Base-by-base conservation (phyloP, 352 stramenopile genomes). In the Pythium guiyangense region DNA sequence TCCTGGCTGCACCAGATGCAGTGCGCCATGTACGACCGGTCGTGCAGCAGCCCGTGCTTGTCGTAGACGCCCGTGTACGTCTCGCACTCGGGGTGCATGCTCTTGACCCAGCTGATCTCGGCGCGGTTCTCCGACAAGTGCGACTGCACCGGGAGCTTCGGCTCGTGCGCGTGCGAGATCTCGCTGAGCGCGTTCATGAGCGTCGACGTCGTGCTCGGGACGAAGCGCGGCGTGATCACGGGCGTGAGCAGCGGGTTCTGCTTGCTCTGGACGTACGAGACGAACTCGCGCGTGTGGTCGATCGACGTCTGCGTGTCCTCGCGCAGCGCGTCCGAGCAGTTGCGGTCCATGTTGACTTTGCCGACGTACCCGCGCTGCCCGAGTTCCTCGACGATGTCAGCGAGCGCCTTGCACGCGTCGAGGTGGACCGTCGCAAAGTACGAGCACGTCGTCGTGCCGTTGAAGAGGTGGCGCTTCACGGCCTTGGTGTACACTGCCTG, bases 291-390 rank as follows among this genome's bases (percentile, higher is more conserved):
- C 4, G 90, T 97, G 60, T 97, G 79, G 31, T 75, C 42, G 43
- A 97, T 76, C 22, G 85, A 96, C 49, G 76, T 60, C 22, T 90
- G 64, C 11, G 90, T 98, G 35, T 90, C 79, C 59, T 98, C 94
- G 12, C 74, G 67, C 57, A 98, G 86, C 34, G 79, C 72, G 4
- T 79, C 66, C 25, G 88, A 84, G 37, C 65, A 74, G 63, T 98
- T 97, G 51, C 91, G 86, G 71, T 98, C 95, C 95, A 98, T 98
- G 65, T 93, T 97, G 62, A 98, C 94, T 64, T 98, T 98, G 40
- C 93, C 94, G 10, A 98, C 71, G 69, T 89, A 92, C 0, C 84
- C 94, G 20, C 95, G 80, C 66, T 98, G 93, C 2, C 93, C 93
- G 6, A 78, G 56, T 18, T 81, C 62, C 20, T 85, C 59, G 45